Base-by-base conservation (phyloP, 169 alveolate species). In the Eimeria mitis region DNA sequence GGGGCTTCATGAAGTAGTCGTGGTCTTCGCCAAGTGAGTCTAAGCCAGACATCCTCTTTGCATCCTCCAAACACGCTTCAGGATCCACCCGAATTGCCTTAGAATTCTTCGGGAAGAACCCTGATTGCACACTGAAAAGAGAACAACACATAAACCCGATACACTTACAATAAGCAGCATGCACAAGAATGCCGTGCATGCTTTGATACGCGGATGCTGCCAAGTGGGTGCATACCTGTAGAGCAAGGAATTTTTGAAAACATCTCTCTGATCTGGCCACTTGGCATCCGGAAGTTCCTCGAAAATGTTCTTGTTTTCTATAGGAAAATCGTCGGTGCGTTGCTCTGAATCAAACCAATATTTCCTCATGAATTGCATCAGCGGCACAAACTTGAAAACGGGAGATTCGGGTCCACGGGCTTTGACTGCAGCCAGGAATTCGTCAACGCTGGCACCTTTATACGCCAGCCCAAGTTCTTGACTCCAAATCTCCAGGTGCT, bases 341-440 rank as follows among this genome's bases (percentile, higher is more conserved):
- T 95, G 97, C 56, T 61, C 95, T 8, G 95, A 40, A 73, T 95
- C 97, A 83, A 96, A 97, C 98, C 98, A 97, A 84, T 87, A 97
- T 42, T 96, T 90, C 25, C 97, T 87, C 98, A 97, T 96, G 85
- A 95, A 92, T 70, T 95, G 97, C 97, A 97, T 97, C 49, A 97
- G 95, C 4, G 98, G 98, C 81, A 97, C 97, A 81, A 97, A 97
- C 56, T 96, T 95, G 94, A 96, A 96, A 14, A 97, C 97, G 9
- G 98, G 98, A n/a, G 97, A 95, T 78, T 94, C 97, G 47, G 98
- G 97, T 6, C 98, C 98, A 49, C 98, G 90, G 28, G 90, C 88
- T 65, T 97, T 97, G 61, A 97, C 95, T 31, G 97, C 97, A 52
- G 87, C 94, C 56, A 97, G 89, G 90, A 97, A 97, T 44, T 79